These are phyloP conservation scores for Salvia sclarea DNA, from an alignment of 305 asterid genomes.

Conservation along the genomic window DNA sequence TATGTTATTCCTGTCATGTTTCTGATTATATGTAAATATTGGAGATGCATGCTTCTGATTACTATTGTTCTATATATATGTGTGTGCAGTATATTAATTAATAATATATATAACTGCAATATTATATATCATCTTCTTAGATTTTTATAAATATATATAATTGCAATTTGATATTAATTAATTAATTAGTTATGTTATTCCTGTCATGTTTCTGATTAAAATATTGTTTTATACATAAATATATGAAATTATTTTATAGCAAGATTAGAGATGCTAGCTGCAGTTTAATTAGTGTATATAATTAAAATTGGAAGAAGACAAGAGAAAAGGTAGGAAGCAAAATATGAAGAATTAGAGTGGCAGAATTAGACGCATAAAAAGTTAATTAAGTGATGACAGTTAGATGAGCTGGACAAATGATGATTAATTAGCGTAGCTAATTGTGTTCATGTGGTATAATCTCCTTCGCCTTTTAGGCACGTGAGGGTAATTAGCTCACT, in stretches of 20 bases:
- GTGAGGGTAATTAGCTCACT: conserved; percentile 23
- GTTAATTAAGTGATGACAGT: conserved; percentile 27
- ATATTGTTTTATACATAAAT: too few relatives aligned
- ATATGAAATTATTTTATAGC: not conserved
- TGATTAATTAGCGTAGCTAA: conserved; percentile 16
- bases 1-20: not conserved
- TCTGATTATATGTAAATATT: not conserved
- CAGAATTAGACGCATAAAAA: not conserved
- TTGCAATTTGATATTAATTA: too few relatives aligned
- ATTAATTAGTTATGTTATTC: not conserved
- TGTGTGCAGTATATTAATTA: too few relatives aligned
- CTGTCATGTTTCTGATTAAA: not conserved
- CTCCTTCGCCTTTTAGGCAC: conserved; percentile 23
- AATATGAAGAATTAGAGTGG: not conserved
- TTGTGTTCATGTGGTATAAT: conserved; percentile 11
- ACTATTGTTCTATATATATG: too few relatives aligned
- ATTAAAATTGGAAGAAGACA: conserved; percentile 18
- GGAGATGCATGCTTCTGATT: not conserved
- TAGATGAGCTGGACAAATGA: conserved; percentile 36
- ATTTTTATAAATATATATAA: not conserved
- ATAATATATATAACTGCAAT: too few relatives aligned
- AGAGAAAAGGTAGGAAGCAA: conserved; percentile 18
- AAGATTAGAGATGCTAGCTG: not conserved
- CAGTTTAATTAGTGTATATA: not conserved
- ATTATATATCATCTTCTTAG: not conserved